phyloP scores from a whole-genome alignment of 169 alveolate genomes.

The Plasmodium coatneyi region DNA sequence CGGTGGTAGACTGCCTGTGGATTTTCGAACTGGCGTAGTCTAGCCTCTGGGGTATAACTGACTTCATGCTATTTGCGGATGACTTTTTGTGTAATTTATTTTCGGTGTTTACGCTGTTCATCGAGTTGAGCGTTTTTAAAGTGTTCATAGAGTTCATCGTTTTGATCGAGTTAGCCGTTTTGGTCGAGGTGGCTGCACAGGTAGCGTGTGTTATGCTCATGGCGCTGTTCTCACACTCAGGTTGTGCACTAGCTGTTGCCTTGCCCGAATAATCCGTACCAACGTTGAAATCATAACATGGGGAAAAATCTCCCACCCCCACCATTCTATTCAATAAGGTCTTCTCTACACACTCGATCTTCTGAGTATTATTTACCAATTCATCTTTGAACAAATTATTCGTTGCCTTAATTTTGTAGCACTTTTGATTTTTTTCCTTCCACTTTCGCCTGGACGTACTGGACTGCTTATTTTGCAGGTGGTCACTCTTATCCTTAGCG shows the following conservation, averaged over 20 bases:
- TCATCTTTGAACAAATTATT: conserved; percentile 39
- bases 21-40: conserved; percentile 10
- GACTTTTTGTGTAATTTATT: not conserved
- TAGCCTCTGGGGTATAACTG: conserved; percentile 12
- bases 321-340: not conserved
- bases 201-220: not conserved
- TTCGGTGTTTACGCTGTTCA: not conserved
- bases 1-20: not conserved
- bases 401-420: conserved; percentile 33
- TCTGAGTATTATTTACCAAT: not conserved
- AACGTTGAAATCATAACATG: not conserved
- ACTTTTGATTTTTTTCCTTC: not conserved
- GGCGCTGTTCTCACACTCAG: not conserved
- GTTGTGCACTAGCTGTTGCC: not conserved
- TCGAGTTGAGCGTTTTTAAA: not conserved
- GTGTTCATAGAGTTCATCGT: not conserved
- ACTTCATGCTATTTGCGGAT: not conserved
- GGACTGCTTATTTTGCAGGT: not conserved
- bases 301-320: not conserved
- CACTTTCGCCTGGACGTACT: not conserved
- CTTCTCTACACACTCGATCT: conserved; percentile 3
- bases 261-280: not conserved
- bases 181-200: not conserved
- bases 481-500: not conserved
- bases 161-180: not conserved